Conservation (phyloP, 2,329 filamentous ascomycete genomes). For the Fusarium foetens region DNA sequence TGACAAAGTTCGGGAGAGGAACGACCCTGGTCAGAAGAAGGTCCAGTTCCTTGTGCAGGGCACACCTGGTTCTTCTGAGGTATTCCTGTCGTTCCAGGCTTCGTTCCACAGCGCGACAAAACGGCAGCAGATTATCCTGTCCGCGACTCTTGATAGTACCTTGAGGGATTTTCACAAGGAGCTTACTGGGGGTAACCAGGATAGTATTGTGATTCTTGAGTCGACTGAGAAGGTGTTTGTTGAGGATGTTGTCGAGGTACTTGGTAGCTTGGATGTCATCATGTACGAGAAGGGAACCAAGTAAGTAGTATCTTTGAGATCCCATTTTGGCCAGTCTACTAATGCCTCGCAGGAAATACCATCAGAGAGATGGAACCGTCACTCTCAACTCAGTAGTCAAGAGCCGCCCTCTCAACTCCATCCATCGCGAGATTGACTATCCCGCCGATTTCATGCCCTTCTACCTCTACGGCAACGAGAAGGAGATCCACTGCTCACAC, state of each 20-base stretch:
- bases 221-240: not conserved
- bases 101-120: conserved; percentile 49
- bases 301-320: not conserved
- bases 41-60: conserved; percentile 55
- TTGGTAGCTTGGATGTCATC: not conserved
- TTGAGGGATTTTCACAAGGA: conserved; percentile 4
- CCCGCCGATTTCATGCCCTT: conserved; percentile 54
- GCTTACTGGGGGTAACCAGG: not conserved
- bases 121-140: conserved; percentile 51
- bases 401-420: conserved; percentile 51
- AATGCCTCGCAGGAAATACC: conserved; percentile 7
- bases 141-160: conserved; percentile 8
- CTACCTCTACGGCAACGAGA: conserved; percentile 54
- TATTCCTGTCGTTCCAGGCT: conserved; percentile 53
- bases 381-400: conserved; percentile 42
- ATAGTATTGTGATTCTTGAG: conserved; percentile 32
- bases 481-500: conserved; percentile 55
- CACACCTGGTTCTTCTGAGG: conserved; percentile 46
- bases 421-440: conserved; percentile 48
- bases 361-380: conserved; percentile 41
- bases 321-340: not conserved
- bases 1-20: conserved; percentile 49
- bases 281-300: conserved; percentile 22
- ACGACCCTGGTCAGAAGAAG: conserved; percentile 47
- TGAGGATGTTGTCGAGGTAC: not conserved